phyloP scores from a whole-genome alignment of 306 rosid genomes.

The Cicer bijugum region DNA sequence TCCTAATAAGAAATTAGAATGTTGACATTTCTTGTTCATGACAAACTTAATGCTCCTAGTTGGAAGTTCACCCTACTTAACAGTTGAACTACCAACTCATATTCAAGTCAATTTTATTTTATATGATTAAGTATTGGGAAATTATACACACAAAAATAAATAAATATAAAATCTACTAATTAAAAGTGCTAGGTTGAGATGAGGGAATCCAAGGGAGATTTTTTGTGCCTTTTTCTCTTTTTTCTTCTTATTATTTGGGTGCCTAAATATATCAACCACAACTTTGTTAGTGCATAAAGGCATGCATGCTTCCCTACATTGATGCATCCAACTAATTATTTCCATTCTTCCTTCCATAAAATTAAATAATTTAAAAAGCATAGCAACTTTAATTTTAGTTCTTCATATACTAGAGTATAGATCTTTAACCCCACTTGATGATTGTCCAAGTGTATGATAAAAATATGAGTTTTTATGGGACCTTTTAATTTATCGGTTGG shows the following conservation, averaged over 20 bases:
- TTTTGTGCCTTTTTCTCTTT: constrained; percentile 31
- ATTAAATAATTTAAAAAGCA: constrained; percentile 37
- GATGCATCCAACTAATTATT: constrained; percentile 45
- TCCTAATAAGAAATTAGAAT: constrained; percentile 7
- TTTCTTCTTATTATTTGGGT: neutral
- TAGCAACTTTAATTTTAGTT: constrained; percentile 24
- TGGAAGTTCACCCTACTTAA: constrained; percentile 56
- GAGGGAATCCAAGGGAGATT: constrained; percentile 56
- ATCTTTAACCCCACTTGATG: constrained; percentile 36
- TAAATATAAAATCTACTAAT: neutral
- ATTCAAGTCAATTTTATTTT: neutral
- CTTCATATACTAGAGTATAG: constrained; percentile 35
- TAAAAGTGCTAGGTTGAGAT: constrained; percentile 7
- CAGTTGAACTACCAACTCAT: constrained; percentile 49
- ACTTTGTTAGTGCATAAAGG: constrained; percentile 54
- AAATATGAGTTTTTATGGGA: neutral
- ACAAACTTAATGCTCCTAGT: constrained; percentile 39
- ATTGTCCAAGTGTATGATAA: constrained; percentile 41
- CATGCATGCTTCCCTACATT: constrained; percentile 49
- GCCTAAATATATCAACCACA: constrained; percentile 38
- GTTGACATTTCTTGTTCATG: constrained; percentile 38
- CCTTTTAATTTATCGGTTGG: constrained; percentile 43
- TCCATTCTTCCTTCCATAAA: constrained; percentile 23
- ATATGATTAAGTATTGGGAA: constrained; percentile 6
- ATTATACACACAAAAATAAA: neutral